phyloP scores from a whole-genome alignment of 768 basidiomycete genomes.

The Lactifluus rugatus region DNA sequence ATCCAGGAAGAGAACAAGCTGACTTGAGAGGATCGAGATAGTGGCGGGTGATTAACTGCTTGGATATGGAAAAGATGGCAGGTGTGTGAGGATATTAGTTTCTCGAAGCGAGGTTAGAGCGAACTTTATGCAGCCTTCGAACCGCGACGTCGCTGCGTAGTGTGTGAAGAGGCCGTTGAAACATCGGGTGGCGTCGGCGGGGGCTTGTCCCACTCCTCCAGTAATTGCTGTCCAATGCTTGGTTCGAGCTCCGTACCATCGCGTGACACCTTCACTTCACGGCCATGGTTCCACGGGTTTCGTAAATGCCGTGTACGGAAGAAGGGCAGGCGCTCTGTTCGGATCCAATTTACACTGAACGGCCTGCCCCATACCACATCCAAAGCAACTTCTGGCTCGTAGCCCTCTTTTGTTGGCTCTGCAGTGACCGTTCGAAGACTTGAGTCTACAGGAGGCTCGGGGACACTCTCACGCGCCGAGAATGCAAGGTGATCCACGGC shows the following conservation, averaged over 20 bases:
- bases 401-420: slow-evolving; percentile 24
- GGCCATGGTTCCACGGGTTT: slow-evolving; percentile 89
- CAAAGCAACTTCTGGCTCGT: slow-evolving; percentile 15
- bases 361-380: slow-evolving; percentile 54
- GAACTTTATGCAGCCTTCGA: slow-evolving; percentile 2
- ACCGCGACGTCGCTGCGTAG: neutral
- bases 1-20: no score
- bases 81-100: neutral
- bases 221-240: slow-evolving; percentile 48
- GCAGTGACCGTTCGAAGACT: neutral
- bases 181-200: slow-evolving; percentile 16
- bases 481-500: slow-evolving; percentile 3
- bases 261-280: slow-evolving; percentile 71
- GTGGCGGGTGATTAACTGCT: no score
- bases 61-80: no score
- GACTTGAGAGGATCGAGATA: no score
- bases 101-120: no score
- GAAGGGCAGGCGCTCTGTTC: slow-evolving; percentile 64
- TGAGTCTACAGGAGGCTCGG: neutral
- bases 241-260: slow-evolving; percentile 94
- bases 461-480: neutral
- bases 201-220: slow-evolving; percentile 58
- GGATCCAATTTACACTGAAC: slow-evolving; percentile 80
- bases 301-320: slow-evolving; percentile 65
- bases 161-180: slow-evolving; percentile 8